A percentile compares a stretch with the other conserved stretches of the same genome.
phyloP scores from a whole-genome alignment of 129 eudicot species.

The Gnaphalium uliginosum region DNA sequence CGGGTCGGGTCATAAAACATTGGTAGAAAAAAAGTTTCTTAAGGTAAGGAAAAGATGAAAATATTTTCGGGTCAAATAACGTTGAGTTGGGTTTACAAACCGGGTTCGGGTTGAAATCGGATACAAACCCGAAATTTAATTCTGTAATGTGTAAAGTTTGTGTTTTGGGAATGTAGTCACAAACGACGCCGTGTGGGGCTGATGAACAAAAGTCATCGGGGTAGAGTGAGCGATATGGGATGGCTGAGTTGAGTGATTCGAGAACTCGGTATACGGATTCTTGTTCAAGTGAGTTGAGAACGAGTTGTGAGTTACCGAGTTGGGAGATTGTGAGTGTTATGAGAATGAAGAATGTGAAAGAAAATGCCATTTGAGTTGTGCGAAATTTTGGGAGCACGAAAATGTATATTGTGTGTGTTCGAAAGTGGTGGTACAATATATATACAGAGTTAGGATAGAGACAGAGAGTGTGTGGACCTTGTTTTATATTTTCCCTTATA shows the following conservation, averaged over 20 bases:
- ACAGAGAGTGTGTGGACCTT: too few relatives aligned
- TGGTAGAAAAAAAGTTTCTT: slow-evolving; percentile 63
- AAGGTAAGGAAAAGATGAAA: slow-evolving; percentile 40
- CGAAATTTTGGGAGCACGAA: slow-evolving; percentile 6
- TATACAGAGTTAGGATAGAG: too few relatives aligned
- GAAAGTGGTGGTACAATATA: too few relatives aligned
- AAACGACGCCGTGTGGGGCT: slow-evolving; percentile 76
- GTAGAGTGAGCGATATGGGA: slow-evolving; percentile 61
- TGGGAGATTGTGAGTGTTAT: background rate
- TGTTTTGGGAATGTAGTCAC: slow-evolving; percentile 47
- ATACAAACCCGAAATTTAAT: slow-evolving; percentile 65
- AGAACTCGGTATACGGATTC: slow-evolving; percentile 67
- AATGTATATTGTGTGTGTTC: background rate
- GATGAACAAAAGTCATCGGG: slow-evolving; percentile 75
- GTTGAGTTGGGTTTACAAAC: slow-evolving; percentile 44
- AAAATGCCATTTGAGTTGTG: slow-evolving; percentile 15
- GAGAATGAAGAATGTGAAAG: background rate
- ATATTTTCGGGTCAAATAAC: slow-evolving; percentile 28
- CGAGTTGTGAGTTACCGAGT: slow-evolving; percentile 22
- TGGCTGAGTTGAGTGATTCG: slow-evolving; percentile 59
- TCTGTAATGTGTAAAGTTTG: slow-evolving; percentile 41
- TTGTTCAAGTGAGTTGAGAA: slow-evolving; percentile 55
- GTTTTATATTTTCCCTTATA: too few relatives aligned
- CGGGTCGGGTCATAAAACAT: slow-evolving; percentile 48
- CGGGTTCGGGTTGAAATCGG: slow-evolving; percentile 68